phyloP scores from a whole-genome alignment of 2,329 filamentous ascomycete genomes.

The Pestalotiopsis sp. region DNA sequence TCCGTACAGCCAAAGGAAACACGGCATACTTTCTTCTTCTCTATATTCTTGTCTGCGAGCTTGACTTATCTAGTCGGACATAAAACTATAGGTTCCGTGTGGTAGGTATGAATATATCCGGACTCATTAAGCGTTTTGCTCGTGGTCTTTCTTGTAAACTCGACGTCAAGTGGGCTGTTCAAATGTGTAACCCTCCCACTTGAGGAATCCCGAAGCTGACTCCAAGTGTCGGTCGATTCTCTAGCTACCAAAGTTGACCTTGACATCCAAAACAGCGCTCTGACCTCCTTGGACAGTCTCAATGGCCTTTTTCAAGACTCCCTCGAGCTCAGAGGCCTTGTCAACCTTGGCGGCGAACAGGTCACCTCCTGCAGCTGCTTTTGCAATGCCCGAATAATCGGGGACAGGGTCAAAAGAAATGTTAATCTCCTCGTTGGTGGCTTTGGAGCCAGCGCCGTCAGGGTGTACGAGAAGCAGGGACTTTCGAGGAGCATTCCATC shows the following conservation, averaged over 20 bases:
- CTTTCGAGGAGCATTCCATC: constrained; percentile 61
- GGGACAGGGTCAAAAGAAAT: constrained; percentile 60
- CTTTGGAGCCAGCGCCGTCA: constrained; percentile 52
- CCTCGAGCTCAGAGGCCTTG: constrained; percentile 45
- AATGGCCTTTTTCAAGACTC: constrained; percentile 49
- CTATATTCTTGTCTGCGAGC: neutral
- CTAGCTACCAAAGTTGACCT: constrained; percentile 46
- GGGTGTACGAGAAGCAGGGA: constrained; percentile 60
- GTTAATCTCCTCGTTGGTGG: constrained; percentile 62
- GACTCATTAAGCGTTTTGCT: neutral
- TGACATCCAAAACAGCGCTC: constrained; percentile 54
- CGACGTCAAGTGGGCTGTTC: neutral
- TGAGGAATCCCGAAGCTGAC: neutral
- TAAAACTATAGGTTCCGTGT: neutral
- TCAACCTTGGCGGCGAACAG: constrained; percentile 50
- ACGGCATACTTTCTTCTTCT: neutral
- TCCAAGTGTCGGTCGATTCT: neutral
- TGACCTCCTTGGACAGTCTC: constrained; percentile 49
- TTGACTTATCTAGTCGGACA: neutral
- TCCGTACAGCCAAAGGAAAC: no score
- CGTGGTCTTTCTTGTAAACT: neutral
- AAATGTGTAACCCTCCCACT: neutral
- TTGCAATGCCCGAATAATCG: constrained; percentile 61
- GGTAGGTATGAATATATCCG: neutral
- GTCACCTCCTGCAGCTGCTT: constrained; percentile 57